Percentiles rank a stretch among this genome's conserved stretches.
Evolutionary conservation across 331 rosid species (phyloP).

Genomic region (Prunus yedoensis): DNA sequence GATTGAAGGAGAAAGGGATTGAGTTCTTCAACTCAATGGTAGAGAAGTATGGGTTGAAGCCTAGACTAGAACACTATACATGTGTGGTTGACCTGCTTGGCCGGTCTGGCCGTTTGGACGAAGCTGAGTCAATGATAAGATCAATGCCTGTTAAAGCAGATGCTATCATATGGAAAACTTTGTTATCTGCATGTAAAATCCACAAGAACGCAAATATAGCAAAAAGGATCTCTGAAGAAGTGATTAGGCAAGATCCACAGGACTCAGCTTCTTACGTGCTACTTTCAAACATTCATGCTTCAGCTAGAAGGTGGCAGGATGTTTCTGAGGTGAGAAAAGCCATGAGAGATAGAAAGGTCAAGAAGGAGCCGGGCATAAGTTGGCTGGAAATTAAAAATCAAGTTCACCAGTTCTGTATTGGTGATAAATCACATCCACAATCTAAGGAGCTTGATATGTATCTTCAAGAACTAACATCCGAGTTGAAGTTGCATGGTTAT

Average conservation of each 20-base stretch:
- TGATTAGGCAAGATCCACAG: slow-evolving; percentile 65
- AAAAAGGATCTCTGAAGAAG: slow-evolving; percentile 63
- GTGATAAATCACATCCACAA: slow-evolving; percentile 62
- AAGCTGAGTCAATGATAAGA: slow-evolving; percentile 74
- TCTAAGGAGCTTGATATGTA: slow-evolving; percentile 54
- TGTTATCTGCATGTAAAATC: slow-evolving; percentile 77
- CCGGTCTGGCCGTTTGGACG: slow-evolving; percentile 74
- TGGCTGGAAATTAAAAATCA: slow-evolving; percentile 76
- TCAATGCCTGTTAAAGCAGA: slow-evolving; percentile 80
- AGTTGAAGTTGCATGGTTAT: slow-evolving; percentile 75
- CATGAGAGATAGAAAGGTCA: slow-evolving; percentile 62
- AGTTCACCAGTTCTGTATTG: slow-evolving; percentile 61
- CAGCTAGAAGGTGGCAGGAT: slow-evolving; percentile 72
- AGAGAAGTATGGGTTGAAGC: slow-evolving; percentile 51
- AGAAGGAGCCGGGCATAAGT: slow-evolving; percentile 78
- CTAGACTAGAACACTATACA: slow-evolving; percentile 72
- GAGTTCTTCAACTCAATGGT: slow-evolving; percentile 67
- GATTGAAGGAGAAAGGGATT: slow-evolving; percentile 75
- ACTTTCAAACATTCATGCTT: slow-evolving; percentile 74
- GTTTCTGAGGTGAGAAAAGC: slow-evolving; percentile 65
- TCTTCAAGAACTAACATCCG: slow-evolving; percentile 59
- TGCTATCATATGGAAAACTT: slow-evolving; percentile 78
- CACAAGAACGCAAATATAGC: slow-evolving; percentile 78
- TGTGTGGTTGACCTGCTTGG: slow-evolving; percentile 82
- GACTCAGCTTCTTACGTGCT: slow-evolving; percentile 74